A percentile compares a stretch with the other conserved stretches of the same genome.
Conservation (phyloP, 106 monocot genomes). For the Dendrobium huoshanense region DNA sequence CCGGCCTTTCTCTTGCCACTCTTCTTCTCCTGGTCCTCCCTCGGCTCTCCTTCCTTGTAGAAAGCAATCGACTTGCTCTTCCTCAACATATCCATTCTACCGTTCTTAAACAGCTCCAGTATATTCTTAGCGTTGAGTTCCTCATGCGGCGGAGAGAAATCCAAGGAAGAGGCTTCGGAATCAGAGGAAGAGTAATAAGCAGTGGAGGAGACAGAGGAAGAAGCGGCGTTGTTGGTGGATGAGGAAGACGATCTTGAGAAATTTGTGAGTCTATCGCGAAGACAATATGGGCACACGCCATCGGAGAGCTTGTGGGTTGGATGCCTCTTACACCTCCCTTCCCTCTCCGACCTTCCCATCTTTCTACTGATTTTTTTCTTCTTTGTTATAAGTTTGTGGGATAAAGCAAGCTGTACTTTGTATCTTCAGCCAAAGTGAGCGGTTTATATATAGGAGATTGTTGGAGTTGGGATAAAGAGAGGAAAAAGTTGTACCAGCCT, state of each 20-base stretch:
- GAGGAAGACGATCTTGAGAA: conserved; percentile 40
- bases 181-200: not conserved
- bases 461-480: too few relatives aligned
- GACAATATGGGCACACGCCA: conserved; percentile 57
- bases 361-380: not conserved
- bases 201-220: not conserved
- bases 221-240: conserved; percentile 10
- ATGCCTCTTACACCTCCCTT: conserved; percentile 41
- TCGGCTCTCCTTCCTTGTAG: not conserved
- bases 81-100: conserved; percentile 2
- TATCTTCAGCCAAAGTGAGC: too few relatives aligned
- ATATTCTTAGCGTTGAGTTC: not conserved
- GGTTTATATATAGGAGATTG: too few relatives aligned
- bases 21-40: conserved; percentile 19
- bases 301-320: conserved; percentile 42
- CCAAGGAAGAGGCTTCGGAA: conserved; percentile 1
- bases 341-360: conserved; percentile 16
- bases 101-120: not conserved
- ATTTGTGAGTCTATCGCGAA: conserved; percentile 31
- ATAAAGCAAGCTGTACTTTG: too few relatives aligned
- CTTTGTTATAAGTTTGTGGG: too few relatives aligned
- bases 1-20: not conserved
- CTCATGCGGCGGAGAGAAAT: conserved; percentile 1
- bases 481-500: too few relatives aligned
- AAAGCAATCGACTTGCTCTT: conserved; percentile 26